Evolutionary conservation across 2,329 filamentous ascomycete species (phyloP).

Genomic region (Diaporthe aspalathi): DNA sequence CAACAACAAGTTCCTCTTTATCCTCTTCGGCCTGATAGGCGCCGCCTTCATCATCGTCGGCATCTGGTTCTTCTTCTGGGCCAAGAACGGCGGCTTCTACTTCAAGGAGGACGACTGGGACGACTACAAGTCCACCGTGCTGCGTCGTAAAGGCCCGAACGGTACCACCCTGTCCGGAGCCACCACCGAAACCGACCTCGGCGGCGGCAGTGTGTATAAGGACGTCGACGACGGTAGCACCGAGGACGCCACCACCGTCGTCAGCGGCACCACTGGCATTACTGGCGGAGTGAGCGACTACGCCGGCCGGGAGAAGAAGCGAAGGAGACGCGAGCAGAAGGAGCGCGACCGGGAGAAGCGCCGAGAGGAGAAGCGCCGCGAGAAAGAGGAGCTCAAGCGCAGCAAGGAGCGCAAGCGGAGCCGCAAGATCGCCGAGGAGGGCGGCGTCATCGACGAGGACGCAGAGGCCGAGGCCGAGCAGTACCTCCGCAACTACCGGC

Average conservation of each 20-base stretch:
- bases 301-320: conserved; percentile 64
- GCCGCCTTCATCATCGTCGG: conserved; percentile 77
- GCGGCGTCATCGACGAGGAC: conserved; percentile 70
- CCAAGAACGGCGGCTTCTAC: conserved; percentile 92
- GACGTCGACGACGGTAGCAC: conserved; percentile 67
- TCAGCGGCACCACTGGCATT: conserved; percentile 60
- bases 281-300: conserved; percentile 69
- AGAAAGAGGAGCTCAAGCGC: conserved; percentile 48
- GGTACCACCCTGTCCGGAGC: conserved; percentile 86
- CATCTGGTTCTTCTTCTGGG: conserved; percentile 99
- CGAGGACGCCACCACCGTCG: conserved; percentile 51
- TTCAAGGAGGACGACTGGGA: conserved; percentile 93
- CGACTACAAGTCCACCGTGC: conserved; percentile 95
- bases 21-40: conserved; percentile 86
- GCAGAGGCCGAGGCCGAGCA: conserved; percentile 73
- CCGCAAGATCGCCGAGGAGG: conserved; percentile 67
- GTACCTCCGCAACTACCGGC: conserved; percentile 84
- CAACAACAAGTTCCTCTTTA: conserved; percentile 80
- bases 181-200: conserved; percentile 83
- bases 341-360: conserved; percentile 61
- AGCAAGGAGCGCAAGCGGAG: conserved; percentile 48
- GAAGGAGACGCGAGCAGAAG: conserved; percentile 64
- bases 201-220: conserved; percentile 87
- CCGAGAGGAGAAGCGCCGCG: conserved; percentile 49
- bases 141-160: conserved; percentile 89